Conservation (phyloP, 2,329 filamentous ascomycete species). For the Alternaria tenuissima region DNA sequence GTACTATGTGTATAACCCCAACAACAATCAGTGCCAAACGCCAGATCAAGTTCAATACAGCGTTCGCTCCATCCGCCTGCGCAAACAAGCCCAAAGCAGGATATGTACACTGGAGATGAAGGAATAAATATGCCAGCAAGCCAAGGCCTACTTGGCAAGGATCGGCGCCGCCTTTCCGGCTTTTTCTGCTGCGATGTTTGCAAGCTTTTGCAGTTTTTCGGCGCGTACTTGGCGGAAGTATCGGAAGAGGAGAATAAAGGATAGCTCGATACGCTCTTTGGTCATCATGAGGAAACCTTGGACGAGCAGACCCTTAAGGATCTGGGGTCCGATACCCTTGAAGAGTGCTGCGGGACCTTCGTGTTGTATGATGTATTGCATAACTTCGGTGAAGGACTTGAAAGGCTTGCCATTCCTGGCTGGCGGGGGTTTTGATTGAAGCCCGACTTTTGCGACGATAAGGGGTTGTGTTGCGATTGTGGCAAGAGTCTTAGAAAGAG, state of each 20-base stretch:
- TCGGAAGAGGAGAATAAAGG: slow-evolving; percentile 86
- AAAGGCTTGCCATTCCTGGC: slow-evolving; percentile 88
- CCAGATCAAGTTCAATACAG: not conserved
- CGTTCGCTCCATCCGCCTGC: not conserved
- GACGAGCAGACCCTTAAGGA: slow-evolving; percentile 89
- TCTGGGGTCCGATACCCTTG: slow-evolving; percentile 95
- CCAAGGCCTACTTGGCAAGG: slow-evolving; percentile 38
- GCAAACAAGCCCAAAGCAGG: slow-evolving; percentile 1
- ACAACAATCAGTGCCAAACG: slow-evolving; percentile 3
- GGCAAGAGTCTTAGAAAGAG: slow-evolving; percentile 89
- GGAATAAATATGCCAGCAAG: slow-evolving; percentile 5
- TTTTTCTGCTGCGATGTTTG: slow-evolving; percentile 69
- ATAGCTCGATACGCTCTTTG: slow-evolving; percentile 91
- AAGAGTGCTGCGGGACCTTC: slow-evolving; percentile 87
- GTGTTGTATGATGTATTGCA: slow-evolving; percentile 89
- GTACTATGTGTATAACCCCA: slow-evolving; percentile 1
- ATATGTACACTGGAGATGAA: slow-evolving; percentile 14
- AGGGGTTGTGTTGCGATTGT: slow-evolving; percentile 93
- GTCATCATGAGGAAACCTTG: slow-evolving; percentile 99
- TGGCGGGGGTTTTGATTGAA: slow-evolving; percentile 91
- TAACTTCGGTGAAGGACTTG: slow-evolving; percentile 91
- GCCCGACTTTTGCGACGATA: slow-evolving; percentile 95
- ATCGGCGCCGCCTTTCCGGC: slow-evolving; percentile 44
- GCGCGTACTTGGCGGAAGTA: slow-evolving; percentile 77
- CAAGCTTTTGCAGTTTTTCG: slow-evolving; percentile 73